Evolutionary conservation across 345 rosid species (phyloP).

Genomic region (Boechera stricta): DNA sequence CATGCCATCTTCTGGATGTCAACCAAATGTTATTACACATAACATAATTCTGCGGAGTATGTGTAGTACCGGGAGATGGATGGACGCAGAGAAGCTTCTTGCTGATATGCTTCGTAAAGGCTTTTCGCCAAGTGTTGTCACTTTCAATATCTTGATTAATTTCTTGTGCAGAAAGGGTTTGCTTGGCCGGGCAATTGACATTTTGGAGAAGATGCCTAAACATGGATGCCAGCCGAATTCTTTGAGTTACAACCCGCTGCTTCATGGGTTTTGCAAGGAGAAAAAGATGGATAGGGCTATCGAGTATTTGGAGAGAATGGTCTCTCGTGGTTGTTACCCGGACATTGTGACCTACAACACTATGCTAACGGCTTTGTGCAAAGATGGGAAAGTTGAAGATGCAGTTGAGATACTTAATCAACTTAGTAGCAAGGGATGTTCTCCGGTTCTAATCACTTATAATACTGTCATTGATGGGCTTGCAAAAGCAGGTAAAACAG

Average conservation of each 20-base stretch:
- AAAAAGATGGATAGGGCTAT: conserved; percentile 86
- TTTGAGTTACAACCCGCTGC: conserved; percentile 77
- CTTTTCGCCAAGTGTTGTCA: conserved; percentile 85
- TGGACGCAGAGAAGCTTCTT: conserved; percentile 81
- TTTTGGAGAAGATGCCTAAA: conserved; percentile 84
- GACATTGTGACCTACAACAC: conserved; percentile 94
- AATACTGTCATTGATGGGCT: conserved; percentile 88
- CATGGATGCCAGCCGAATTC: conserved; percentile 86
- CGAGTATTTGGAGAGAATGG: conserved; percentile 82
- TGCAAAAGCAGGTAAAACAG: conserved; percentile 80
- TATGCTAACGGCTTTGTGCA: conserved; percentile 79
- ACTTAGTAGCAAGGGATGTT: conserved; percentile 76
- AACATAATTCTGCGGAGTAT: conserved; percentile 79
- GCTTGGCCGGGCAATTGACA: conserved; percentile 75
- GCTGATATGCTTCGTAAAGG: conserved; percentile 78
- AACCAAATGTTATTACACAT: conserved; percentile 81
- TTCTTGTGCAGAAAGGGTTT: conserved; percentile 86
- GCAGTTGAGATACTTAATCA: conserved; percentile 91
- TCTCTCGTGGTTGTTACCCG: conserved; percentile 86
- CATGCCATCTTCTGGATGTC: conserved; percentile 73
- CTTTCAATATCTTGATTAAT: conserved; percentile 87
- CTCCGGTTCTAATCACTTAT: conserved; percentile 78
- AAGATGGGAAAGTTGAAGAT: conserved; percentile 82
- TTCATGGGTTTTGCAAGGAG: conserved; percentile 89
- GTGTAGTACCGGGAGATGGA: conserved; percentile 90